Conservation (phyloP, 2,329 filamentous ascomycete species). For the Gnomoniopsis smithogilvyi region DNA sequence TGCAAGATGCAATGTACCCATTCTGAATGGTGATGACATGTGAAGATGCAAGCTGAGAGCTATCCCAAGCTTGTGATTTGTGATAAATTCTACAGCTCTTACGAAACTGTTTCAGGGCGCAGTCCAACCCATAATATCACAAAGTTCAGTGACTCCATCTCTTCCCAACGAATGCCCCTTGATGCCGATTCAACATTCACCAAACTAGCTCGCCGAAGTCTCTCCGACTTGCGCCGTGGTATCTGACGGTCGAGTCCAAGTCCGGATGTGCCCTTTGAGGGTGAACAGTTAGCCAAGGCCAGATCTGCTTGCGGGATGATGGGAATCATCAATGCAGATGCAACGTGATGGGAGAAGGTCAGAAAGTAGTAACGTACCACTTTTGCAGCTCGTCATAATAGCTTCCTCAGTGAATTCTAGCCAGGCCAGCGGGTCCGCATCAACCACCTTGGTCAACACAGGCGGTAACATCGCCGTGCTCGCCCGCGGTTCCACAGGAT, state of each 20-base stretch:
- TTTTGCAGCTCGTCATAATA: conserved; percentile 89
- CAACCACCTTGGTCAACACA: conserved; percentile 82
- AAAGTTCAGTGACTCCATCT: too few species aligned
- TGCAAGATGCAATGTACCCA: background rate
- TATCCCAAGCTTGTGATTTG: conserved; percentile 10
- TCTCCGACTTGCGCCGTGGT: conserved; percentile 26
- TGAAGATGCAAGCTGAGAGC: background rate
- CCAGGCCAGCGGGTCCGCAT: conserved; percentile 85
- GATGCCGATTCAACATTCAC: background rate
- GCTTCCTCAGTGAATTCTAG: conserved; percentile 90
- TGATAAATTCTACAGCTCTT: background rate
- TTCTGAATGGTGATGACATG: background rate
- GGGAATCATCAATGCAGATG: too few species aligned
- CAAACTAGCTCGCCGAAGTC: conserved; percentile 13
- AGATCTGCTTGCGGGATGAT: background rate
- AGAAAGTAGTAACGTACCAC: conserved; percentile 57
- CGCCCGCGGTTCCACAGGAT: conserved; percentile 80
- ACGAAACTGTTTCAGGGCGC: background rate
- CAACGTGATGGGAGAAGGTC: background rate
- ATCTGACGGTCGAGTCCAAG: conserved; percentile 40
- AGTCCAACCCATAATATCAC: background rate
- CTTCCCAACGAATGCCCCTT: background rate
- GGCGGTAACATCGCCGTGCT: conserved; percentile 84
- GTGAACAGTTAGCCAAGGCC: background rate
- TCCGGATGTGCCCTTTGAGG: conserved; percentile 36